phyloP scores from a whole-genome alignment of 768 basidiomycete genomes.

The Russula sp. region DNA sequence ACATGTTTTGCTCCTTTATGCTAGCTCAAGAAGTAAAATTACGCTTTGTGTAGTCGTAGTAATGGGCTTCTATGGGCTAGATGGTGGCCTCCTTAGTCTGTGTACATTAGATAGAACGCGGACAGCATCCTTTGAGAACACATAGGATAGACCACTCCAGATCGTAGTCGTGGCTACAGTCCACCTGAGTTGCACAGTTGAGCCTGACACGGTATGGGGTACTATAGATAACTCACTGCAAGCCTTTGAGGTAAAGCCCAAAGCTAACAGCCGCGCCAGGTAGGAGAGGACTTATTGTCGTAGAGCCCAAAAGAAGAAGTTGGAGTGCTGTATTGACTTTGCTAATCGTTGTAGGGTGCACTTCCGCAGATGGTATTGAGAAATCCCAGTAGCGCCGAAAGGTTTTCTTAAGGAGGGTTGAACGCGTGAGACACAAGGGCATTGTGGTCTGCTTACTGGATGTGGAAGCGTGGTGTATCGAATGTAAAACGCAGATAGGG shows the following conservation, averaged over 20 bases:
- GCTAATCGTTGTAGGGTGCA: conserved; percentile 88
- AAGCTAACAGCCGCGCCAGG: conserved; percentile 53
- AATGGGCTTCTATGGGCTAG: neutral
- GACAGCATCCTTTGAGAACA: conserved; percentile 70
- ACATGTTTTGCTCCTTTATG: neutral
- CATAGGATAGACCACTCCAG: conserved; percentile 82
- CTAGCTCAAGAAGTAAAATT: neutral
- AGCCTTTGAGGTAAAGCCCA: conserved; percentile 66
- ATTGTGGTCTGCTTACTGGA: conserved; percentile 53
- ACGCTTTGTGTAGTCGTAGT: neutral
- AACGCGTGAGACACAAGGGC: conserved; percentile 7
- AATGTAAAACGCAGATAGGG: conserved; percentile 86
- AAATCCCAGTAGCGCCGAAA: conserved; percentile 94
- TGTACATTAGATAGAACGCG: conserved; percentile 34
- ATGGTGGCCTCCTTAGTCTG: neutral
- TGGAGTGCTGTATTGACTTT: conserved; percentile 95
- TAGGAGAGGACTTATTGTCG: conserved; percentile 77
- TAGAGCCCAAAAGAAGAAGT: conserved; percentile 82
- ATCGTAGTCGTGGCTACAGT: conserved; percentile 86
- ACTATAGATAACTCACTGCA: neutral
- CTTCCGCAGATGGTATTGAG: conserved; percentile 90
- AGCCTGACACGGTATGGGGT: neutral
- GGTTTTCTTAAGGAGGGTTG: conserved; percentile 58
- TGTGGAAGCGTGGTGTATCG: conserved; percentile 83
- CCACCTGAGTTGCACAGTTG: conserved; percentile 42